These are phyloP conservation scores for Auriculariales sp. DNA, from an alignment of 768 basidiomycete species.

Conservation along the genomic window DNA sequence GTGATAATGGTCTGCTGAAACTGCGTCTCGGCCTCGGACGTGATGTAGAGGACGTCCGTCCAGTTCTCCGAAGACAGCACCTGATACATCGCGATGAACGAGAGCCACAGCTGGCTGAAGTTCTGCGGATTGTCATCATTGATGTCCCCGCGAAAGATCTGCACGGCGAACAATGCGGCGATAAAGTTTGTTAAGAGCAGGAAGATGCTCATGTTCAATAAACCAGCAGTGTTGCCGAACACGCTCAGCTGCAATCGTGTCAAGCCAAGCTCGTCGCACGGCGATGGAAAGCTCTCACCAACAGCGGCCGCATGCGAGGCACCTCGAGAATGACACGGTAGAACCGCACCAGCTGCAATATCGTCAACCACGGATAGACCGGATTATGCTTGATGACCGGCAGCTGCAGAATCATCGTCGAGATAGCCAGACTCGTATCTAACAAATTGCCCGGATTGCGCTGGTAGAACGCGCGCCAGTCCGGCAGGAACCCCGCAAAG, in stretches of 20 bases:
- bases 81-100: slow-evolving; percentile 74
- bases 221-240: slow-evolving; percentile 83
- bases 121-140: slow-evolving; percentile 37
- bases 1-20: slow-evolving; percentile 59
- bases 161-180: slow-evolving; percentile 67
- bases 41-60: slow-evolving; percentile 57
- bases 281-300: slow-evolving; percentile 34
- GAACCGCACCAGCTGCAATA: slow-evolving; percentile 75
- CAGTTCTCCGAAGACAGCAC: slow-evolving; percentile 92
- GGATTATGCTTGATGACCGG: slow-evolving; percentile 50
- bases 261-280: neutral
- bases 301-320: slow-evolving; percentile 76
- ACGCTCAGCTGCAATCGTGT: slow-evolving; percentile 47
- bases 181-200: slow-evolving; percentile 78
- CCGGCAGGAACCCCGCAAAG: slow-evolving; percentile 53
- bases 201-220: slow-evolving; percentile 86
- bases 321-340: slow-evolving; percentile 85
- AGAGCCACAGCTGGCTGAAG: slow-evolving; percentile 70
- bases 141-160: slow-evolving; percentile 78
- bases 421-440: slow-evolving; percentile 63
- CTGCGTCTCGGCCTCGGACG: slow-evolving; percentile 42
- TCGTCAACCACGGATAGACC: slow-evolving; percentile 79
- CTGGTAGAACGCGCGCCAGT: slow-evolving; percentile 66
- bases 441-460: slow-evolving; percentile 44
- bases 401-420: slow-evolving; percentile 69